Conservation (phyloP, 2,329 filamentous ascomycete genomes). For the Fusarium fujikuroi region DNA sequence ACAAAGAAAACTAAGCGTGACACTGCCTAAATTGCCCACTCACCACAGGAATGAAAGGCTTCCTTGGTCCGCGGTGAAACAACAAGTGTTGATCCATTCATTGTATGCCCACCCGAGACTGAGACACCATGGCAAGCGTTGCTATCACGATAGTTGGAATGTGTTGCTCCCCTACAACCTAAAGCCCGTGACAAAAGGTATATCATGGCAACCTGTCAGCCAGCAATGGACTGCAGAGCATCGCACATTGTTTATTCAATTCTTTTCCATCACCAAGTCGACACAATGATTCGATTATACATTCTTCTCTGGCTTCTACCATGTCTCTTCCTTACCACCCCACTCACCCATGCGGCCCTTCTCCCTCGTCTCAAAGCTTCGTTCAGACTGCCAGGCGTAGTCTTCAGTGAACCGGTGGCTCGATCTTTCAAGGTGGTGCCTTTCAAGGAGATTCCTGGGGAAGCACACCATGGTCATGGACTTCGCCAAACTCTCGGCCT, state of each 20-base stretch:
- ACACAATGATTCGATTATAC: slow-evolving; percentile 39
- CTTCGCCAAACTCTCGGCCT: slow-evolving; percentile 30
- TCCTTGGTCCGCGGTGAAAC: slow-evolving; percentile 8
- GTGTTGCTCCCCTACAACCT: slow-evolving; percentile 48
- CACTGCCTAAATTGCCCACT: neutral
- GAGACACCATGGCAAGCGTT: slow-evolving; percentile 40
- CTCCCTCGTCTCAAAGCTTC: slow-evolving; percentile 10
- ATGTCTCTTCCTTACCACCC: slow-evolving; percentile 15
- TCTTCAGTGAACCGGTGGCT: slow-evolving; percentile 15
- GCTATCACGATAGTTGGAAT: slow-evolving; percentile 46
- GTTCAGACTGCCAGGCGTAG: slow-evolving; percentile 12
- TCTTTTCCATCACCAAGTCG: slow-evolving; percentile 2
- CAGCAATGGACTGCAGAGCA: neutral
- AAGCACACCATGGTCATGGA: slow-evolving; percentile 8
- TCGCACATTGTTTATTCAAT: slow-evolving; percentile 8
- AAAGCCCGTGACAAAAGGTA: slow-evolving; percentile 28
- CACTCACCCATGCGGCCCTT: slow-evolving; percentile 20
- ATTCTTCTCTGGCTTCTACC: slow-evolving; percentile 34
- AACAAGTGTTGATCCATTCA: slow-evolving; percentile 35
- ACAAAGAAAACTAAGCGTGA: neutral
- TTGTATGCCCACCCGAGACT: slow-evolving; percentile 11
- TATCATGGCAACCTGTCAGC: slow-evolving; percentile 19
- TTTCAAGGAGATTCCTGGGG: slow-evolving; percentile 17
- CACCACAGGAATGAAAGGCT: slow-evolving; percentile 30
- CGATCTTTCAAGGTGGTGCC: slow-evolving; percentile 13